phyloP scores from a whole-genome alignment of 2,329 filamentous ascomycete species.

The Aureobasidium subglaciale region DNA sequence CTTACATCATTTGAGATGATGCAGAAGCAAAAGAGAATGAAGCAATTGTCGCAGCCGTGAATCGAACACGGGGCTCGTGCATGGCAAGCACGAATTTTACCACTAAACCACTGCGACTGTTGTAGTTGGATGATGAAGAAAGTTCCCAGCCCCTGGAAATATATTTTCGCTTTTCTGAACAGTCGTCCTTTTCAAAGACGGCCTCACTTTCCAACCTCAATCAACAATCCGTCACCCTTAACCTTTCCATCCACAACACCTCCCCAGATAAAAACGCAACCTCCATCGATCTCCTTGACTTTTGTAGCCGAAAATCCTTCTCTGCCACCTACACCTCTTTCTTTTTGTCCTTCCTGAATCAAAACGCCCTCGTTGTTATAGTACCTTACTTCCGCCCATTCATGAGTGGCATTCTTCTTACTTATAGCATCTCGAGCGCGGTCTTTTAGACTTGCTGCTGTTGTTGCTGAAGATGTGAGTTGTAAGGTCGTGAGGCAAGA shows the following conservation, averaged over 20 bases:
- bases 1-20: no score
- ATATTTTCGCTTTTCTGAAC: not conserved
- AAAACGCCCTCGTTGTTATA: constrained; percentile 35
- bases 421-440: constrained; percentile 39
- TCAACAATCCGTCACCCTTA: constrained; percentile 35
- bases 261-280: constrained; percentile 48
- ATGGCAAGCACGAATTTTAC: constrained; percentile 16
- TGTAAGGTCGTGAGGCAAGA: constrained; percentile 49
- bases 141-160: not conserved
- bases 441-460: constrained; percentile 46
- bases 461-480: constrained; percentile 40
- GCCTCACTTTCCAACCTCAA: constrained; percentile 18
- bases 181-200: not conserved
- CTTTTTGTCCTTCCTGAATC: constrained; percentile 30
- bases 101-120: constrained; percentile 15
- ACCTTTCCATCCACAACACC: constrained; percentile 39
- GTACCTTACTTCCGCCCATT: constrained; percentile 47
- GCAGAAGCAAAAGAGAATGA: not conserved
- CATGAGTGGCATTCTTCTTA: constrained; percentile 40
- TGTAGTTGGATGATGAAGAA: not conserved
- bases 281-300: constrained; percentile 40
- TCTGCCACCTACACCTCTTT: constrained; percentile 34
- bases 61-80: constrained; percentile 15
- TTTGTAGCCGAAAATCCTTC: constrained; percentile 32
- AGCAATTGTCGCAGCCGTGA: constrained; percentile 13